Evolutionary conservation across 2,329 filamentous ascomycete species (phyloP).

Genomic region (Malbranchea cinnamomea): DNA sequence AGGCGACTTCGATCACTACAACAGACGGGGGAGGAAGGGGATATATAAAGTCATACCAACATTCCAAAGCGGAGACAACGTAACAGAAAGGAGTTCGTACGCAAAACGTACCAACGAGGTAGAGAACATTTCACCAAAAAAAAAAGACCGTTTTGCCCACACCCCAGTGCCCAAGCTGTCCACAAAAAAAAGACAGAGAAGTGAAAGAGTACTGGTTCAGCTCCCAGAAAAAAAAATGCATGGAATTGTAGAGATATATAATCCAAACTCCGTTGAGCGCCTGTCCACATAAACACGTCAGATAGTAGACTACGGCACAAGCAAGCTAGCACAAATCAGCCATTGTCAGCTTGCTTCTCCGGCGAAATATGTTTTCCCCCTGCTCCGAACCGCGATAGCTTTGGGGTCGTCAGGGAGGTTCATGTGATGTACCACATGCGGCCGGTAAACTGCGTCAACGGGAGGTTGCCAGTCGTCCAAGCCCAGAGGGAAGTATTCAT

Average conservation of each 20-base stretch:
- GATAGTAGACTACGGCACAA: too few species aligned
- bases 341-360: conserved; percentile 15
- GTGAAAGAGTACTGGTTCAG: neutral
- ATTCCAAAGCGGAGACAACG: too few species aligned
- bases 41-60: too few species aligned
- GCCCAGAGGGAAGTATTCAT: conserved; percentile 87
- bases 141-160: too few species aligned
- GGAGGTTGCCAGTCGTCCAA: conserved; percentile 86
- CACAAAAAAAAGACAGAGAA: neutral
- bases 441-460: conserved; percentile 77
- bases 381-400: conserved; percentile 49
- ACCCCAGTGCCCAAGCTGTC: too few species aligned
- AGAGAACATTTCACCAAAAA: neutral
- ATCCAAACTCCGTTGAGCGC: neutral
- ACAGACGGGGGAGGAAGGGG: too few species aligned
- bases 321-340: too few species aligned
- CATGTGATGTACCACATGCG: conserved; percentile 87
- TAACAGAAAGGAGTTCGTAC: too few species aligned
- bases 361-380: conserved; percentile 58
- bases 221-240: conserved; percentile 1
- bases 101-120: too few species aligned
- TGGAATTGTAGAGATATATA: neutral
- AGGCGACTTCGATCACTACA: too few species aligned
- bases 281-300: too few species aligned
- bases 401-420: conserved; percentile 53